A percentile compares a stretch with the other conserved stretches of the same genome.
Conservation (phyloP, 768 basidiomycete species). For the Mycena belliarum region DNA sequence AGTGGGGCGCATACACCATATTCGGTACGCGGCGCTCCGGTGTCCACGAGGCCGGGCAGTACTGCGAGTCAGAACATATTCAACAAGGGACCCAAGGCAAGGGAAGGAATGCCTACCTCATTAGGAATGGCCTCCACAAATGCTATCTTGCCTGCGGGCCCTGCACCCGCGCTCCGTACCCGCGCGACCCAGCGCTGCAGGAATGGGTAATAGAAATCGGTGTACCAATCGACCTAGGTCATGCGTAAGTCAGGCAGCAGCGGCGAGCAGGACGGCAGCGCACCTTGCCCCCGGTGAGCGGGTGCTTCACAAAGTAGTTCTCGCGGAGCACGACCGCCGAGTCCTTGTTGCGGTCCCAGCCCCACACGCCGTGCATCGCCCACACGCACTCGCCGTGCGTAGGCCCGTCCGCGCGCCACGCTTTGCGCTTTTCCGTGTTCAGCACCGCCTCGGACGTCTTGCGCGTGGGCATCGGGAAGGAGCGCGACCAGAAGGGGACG, state of each 20-base stretch:
- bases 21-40: slow-evolving; percentile 58
- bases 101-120: slow-evolving; percentile 46
- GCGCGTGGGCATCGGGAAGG: slow-evolving; percentile 87
- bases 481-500: slow-evolving; percentile 79
- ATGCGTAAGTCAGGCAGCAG: background rate
- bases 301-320: slow-evolving; percentile 80
- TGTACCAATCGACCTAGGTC: slow-evolving; percentile 84
- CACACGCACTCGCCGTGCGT: slow-evolving; percentile 75
- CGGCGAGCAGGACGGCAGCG: slow-evolving; percentile 5
- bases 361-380: slow-evolving; percentile 95
- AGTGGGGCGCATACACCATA: slow-evolving; percentile 76
- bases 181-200: slow-evolving; percentile 65
- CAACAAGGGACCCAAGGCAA: too few relatives aligned
- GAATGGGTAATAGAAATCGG: slow-evolving; percentile 82
- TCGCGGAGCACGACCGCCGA: slow-evolving; percentile 78
- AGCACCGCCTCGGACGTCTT: slow-evolving; percentile 57
- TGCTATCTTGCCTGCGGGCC: slow-evolving; percentile 54
- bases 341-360: slow-evolving; percentile 69
- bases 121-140: slow-evolving; percentile 92
- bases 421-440: slow-evolving; percentile 59
- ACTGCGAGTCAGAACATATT: slow-evolving; percentile 26
- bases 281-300: slow-evolving; percentile 63
- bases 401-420: slow-evolving; percentile 77
- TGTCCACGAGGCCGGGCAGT: slow-evolving; percentile 80
- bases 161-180: slow-evolving; percentile 50